phyloP scores from a whole-genome alignment of 441 rosid genomes.

The Euphorbia celastroides region DNA sequence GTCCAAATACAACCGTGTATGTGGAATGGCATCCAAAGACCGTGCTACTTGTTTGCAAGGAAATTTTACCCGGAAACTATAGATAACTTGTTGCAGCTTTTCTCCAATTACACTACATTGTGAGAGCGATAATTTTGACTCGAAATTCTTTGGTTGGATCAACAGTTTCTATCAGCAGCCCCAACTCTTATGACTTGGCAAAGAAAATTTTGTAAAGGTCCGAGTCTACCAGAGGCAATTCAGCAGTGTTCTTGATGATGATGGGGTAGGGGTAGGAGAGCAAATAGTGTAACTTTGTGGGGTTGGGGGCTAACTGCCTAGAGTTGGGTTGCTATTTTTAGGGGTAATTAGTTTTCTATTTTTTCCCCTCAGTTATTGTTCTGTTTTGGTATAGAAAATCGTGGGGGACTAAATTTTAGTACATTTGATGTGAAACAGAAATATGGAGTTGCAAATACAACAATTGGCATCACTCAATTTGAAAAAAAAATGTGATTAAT shows the following conservation, averaged over 20 bases:
- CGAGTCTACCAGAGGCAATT: constrained; percentile 14
- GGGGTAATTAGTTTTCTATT: constrained; percentile 18
- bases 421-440: constrained; percentile 7
- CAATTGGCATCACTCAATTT: constrained; percentile 2
- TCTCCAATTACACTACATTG: constrained; percentile 60
- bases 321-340: constrained; percentile 24
- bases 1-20: constrained; percentile 55
- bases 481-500: neutral
- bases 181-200: constrained; percentile 23
- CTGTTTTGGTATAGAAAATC: constrained; percentile 20
- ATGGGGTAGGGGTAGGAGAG: constrained; percentile 14
- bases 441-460: constrained; percentile 13
- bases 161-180: no score
- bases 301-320: constrained; percentile 26
- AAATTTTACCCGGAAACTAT: constrained; percentile 73
- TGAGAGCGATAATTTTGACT: constrained; percentile 48
- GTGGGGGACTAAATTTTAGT: constrained; percentile 26
- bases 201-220: constrained; percentile 34
- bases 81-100: constrained; percentile 61
- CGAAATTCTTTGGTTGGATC: constrained; percentile 58
- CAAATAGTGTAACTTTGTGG: constrained; percentile 21
- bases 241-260: constrained; percentile 17
- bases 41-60: constrained; percentile 89
- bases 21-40: constrained; percentile 88
- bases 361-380: constrained; percentile 21